A percentile compares a stretch with the other conserved stretches of the same genome.
Conservation (phyloP, 768 basidiomycete species). For the Hemileccinum rubropunctum region DNA sequence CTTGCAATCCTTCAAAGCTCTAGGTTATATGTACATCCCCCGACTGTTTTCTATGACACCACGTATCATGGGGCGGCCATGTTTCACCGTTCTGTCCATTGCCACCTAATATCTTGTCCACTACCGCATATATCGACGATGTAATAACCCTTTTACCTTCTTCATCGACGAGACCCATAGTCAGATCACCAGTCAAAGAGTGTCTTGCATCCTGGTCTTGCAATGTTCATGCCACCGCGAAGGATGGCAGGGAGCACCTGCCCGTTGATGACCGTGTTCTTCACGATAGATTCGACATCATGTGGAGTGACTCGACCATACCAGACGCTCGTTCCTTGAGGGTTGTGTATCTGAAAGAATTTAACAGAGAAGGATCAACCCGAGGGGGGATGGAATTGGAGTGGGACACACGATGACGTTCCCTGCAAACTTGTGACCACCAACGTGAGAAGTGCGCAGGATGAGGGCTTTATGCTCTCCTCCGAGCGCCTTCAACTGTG, state of each 20-base stretch:
- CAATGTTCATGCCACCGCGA: slow-evolving; percentile 81
- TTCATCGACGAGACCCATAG: background rate
- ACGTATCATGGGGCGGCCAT: slow-evolving; percentile 5
- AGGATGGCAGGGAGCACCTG: slow-evolving; percentile 81
- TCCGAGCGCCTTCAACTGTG: slow-evolving; percentile 45
- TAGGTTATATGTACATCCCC: slow-evolving; percentile 1
- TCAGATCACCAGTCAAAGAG: slow-evolving; percentile 69
- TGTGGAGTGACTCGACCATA: slow-evolving; percentile 93
- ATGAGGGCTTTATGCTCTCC: slow-evolving; percentile 72
- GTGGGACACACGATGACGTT: slow-evolving; percentile 74
- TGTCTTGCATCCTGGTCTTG: slow-evolving; percentile 60
- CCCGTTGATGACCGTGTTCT: slow-evolving; percentile 84
- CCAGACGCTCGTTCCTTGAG: slow-evolving; percentile 83
- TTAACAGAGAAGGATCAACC: background rate
- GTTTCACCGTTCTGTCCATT: slow-evolving; percentile 5
- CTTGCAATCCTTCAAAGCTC: slow-evolving; percentile 2
- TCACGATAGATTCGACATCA: slow-evolving; percentile 82
- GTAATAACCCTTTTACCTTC: slow-evolving; percentile 19
- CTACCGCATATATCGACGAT: slow-evolving; percentile 26
- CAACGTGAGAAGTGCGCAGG: slow-evolving; percentile 84
- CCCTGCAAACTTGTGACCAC: slow-evolving; percentile 91
- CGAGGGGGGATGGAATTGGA: background rate
- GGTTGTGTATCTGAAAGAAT: slow-evolving; percentile 70
- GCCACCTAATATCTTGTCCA: slow-evolving; percentile 21
- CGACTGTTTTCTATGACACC: slow-evolving; percentile 7